phyloP scores from a whole-genome alignment of 257 asterid genomes.

The Solanum paucissectum region DNA sequence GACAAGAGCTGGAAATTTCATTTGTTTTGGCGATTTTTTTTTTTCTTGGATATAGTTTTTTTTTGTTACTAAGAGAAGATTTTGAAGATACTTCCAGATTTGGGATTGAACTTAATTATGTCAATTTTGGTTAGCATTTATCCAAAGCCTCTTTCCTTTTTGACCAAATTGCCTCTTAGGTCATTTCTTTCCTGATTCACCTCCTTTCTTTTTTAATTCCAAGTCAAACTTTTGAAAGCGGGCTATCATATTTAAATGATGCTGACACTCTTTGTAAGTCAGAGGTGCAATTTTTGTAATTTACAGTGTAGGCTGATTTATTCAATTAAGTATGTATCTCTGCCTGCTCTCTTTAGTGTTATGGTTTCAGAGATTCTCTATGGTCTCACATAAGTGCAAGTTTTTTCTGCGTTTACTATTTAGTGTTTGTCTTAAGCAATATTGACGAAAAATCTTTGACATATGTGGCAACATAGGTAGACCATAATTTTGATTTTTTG shows the following conservation, averaged over 20 bases:
- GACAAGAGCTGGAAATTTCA: conserved; percentile 11
- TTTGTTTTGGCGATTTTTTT: conserved; percentile 38
- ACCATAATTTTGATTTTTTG: neutral
- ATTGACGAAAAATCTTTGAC: neutral
- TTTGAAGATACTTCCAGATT: neutral
- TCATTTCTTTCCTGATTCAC: neutral
- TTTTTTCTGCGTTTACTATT: neutral
- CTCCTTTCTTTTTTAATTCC: neutral
- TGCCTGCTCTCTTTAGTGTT: neutral
- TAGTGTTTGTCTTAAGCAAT: neutral
- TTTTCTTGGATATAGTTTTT: conserved; percentile 13
- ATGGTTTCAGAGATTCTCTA: neutral
- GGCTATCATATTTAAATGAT: neutral
- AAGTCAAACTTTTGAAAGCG: neutral
- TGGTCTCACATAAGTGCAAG: neutral
- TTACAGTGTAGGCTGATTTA: neutral
- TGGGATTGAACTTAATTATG: neutral
- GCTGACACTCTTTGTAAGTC: neutral
- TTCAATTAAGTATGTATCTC: neutral
- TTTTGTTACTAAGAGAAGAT: neutral
- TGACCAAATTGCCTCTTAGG: neutral
- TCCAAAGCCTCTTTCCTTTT: neutral
- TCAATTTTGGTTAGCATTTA: neutral
- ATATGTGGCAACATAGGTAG: neutral
- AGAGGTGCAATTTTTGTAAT: neutral